A percentile compares a stretch with the other conserved stretches of the same genome.
phyloP scores from a whole-genome alignment of 805 yeast species.

The Candida schatavii region DNA sequence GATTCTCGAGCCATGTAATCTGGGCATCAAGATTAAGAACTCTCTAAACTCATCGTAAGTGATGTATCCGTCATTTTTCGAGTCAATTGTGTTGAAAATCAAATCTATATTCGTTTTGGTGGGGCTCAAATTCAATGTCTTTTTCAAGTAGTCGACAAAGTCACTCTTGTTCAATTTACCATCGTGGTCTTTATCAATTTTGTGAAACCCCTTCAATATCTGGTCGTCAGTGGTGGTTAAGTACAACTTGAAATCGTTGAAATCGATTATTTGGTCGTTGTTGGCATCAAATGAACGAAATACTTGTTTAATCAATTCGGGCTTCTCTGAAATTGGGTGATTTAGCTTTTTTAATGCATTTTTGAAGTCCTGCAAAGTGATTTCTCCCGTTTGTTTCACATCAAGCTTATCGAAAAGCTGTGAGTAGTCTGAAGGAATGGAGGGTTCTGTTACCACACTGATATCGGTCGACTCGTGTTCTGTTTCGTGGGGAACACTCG shows the following conservation, averaged over 20 bases:
- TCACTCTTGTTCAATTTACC: conserved; percentile 68
- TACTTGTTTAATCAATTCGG: conserved; percentile 54
- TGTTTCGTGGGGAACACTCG: no score
- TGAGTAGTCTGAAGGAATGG: conserved; percentile 22
- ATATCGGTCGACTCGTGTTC: background rate
- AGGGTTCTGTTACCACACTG: background rate
- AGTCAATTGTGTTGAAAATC: conserved; percentile 56
- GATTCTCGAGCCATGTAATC: conserved; percentile 70
- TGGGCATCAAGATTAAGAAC: conserved; percentile 78
- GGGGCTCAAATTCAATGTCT: conserved; percentile 52
- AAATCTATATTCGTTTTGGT: conserved; percentile 50
- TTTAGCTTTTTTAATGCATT: conserved; percentile 44
- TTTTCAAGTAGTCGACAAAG: conserved; percentile 59
- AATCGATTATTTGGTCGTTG: conserved; percentile 56
- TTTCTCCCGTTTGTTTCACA: conserved; percentile 42
- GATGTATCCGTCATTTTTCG: conserved; percentile 59
- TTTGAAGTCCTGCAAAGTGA: conserved; percentile 48
- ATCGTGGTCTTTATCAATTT: conserved; percentile 68
- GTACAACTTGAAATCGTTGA: conserved; percentile 64
- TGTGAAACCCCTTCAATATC: conserved; percentile 63
- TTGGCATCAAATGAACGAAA: conserved; percentile 60
- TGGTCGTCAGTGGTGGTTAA: conserved; percentile 67
- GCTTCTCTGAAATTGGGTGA: conserved; percentile 65
- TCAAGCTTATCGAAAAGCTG: conserved; percentile 35
- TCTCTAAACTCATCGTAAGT: conserved; percentile 86